Base-by-base conservation (phyloP, 495 filamentous ascomycete species). In the Aspergillus sclerotiicarbonarius region DNA sequence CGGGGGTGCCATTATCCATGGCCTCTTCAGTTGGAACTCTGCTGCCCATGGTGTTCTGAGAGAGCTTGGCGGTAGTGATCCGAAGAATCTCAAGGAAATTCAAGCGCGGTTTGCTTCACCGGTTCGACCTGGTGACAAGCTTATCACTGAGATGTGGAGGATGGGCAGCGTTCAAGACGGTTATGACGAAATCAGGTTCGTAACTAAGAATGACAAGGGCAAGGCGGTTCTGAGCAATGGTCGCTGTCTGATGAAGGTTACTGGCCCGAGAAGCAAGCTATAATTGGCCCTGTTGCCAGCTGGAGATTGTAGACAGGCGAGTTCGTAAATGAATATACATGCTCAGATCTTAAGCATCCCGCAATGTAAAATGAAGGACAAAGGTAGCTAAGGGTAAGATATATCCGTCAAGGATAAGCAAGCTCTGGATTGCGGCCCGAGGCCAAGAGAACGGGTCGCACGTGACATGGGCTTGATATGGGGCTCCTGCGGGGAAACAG, bases 61-160 rank as follows among this genome's bases (percentile, higher is more conserved):
- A 65, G 75, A 78, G 50, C 72, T 96, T 9, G 90, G 91, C 25
- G 87, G 81, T 6, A 89, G 87, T 67, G 80, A 96, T 68, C 85
- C 90, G 1, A 80, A 78, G 39, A 93, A 92, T 59, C 77, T 96
- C 53, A 87, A 82, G 70, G 88, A 91, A 71, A 95, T 91, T 76
- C 89, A 94, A 77, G 90, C 91, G 19, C 78, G 91, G 7, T 96
- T 96, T 70, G 90, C 91, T 8, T 86, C 82, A 45, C 90, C 92
- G 3, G 92, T 96, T 8, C 84, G 82, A 63, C 88, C 90, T 0
- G 90, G 89, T 5, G 78, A 80, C 57, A 79, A 72, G 65, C 71
- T 82, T 5, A 73, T 68, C 16, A 80, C 76, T 1, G 74, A 80
- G 62, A 75, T 79, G 20, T 82, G 79, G 79, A 67, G 73, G 12